Evolutionary conservation across 2,329 filamentous ascomycete genomes (phyloP).

Genomic region (Exophiala phaeomuriformis): DNA sequence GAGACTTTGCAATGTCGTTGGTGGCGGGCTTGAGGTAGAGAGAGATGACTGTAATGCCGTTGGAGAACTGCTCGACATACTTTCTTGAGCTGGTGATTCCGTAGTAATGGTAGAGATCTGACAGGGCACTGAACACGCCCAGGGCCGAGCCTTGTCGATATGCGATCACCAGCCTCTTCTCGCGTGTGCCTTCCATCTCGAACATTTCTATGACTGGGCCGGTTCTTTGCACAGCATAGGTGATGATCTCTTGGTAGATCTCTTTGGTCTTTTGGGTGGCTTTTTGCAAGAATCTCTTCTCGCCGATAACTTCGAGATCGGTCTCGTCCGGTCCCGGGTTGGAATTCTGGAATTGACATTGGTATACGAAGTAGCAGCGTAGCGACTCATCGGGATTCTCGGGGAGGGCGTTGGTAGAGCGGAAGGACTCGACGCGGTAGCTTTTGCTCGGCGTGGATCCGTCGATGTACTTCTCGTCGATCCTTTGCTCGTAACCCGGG

Average conservation of each 20-base stretch:
- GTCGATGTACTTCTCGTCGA: constrained; percentile 94
- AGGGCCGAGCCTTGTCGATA: constrained; percentile 89
- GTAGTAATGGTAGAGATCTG: constrained; percentile 97
- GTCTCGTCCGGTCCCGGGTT: constrained; percentile 71
- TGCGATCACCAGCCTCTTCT: constrained; percentile 90
- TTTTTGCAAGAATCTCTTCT: constrained; percentile 91
- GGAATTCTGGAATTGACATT: constrained; percentile 78
- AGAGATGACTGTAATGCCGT: constrained; percentile 95
- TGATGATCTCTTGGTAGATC: constrained; percentile 90
- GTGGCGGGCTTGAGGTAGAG: constrained; percentile 77
- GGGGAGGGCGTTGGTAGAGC: constrained; percentile 75
- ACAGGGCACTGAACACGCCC: constrained; percentile 89
- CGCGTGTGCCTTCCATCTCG: constrained; percentile 80
- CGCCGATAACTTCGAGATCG: constrained; percentile 81
- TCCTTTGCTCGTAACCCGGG: constrained; percentile 85
- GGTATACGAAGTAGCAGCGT: constrained; percentile 98
- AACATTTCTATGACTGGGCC: constrained; percentile 98
- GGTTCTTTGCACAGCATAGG: constrained; percentile 71
- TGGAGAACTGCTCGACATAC: constrained; percentile 98
- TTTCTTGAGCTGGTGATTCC: constrained; percentile 92
- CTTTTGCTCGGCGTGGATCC: constrained; percentile 61
- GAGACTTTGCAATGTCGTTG: constrained; percentile 47
- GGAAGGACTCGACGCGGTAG: constrained; percentile 96
- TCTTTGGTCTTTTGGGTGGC: constrained; percentile 91
- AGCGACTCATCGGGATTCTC: constrained; percentile 70